A percentile compares a stretch with the other conserved stretches of the same genome.
Evolutionary conservation across 345 rosid genomes (phyloP).

Genomic region (Acer campestre): DNA sequence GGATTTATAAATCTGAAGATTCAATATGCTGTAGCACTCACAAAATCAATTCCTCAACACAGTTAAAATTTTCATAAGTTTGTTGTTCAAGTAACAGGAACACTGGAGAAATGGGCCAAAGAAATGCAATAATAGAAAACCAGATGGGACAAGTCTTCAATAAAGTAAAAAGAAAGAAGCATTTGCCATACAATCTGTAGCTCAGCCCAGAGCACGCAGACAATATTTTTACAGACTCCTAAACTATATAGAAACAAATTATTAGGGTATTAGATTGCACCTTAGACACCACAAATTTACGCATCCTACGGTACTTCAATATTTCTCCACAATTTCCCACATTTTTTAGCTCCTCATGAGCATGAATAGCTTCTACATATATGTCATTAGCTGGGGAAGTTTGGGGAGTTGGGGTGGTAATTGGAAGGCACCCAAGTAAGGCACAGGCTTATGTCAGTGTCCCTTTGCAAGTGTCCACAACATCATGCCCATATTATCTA

Average conservation of each 20-base stretch:
- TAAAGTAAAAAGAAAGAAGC: not conserved
- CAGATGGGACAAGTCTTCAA: not conserved
- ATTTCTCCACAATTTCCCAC: not conserved
- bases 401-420: not conserved
- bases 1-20: not conserved
- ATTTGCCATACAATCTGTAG: not conserved
- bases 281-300: not conserved
- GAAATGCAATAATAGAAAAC: constrained; percentile 3
- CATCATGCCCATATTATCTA: not conserved
- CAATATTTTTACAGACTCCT: not conserved
- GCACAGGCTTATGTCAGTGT: not conserved
- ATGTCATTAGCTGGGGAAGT: not conserved
- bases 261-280: not conserved
- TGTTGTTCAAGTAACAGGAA: not conserved
- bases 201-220: not conserved
- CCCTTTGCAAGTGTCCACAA: not conserved
- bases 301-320: not conserved
- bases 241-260: not conserved
- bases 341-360: not conserved
- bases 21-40: not conserved
- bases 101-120: not conserved
- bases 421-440: not conserved
- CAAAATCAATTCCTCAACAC: not conserved
- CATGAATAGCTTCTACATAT: not conserved
- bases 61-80: not conserved